Conservation (phyloP, 208 protist species). For the Wallacemonas collosoma region DNA sequence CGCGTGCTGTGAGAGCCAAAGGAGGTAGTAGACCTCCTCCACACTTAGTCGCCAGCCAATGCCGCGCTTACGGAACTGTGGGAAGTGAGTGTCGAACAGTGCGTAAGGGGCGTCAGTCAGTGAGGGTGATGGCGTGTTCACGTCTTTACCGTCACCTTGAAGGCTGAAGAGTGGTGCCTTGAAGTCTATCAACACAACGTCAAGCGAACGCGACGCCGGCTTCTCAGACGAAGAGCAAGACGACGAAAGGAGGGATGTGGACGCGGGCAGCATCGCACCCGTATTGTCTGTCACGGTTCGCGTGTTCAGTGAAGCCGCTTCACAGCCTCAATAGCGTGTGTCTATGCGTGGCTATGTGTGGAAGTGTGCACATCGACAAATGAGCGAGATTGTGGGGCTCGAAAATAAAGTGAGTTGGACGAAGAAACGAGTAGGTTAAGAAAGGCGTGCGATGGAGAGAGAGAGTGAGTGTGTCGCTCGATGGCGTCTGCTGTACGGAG, state of each 20-base stretch:
- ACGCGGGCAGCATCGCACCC: too few relatives aligned
- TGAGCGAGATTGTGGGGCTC: too few relatives aligned
- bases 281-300: too few relatives aligned
- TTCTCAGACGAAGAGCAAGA: neutral
- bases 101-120: neutral
- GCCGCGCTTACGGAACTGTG: constrained; percentile 52
- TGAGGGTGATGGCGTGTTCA: neutral
- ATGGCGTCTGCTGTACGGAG: too few relatives aligned
- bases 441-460: too few relatives aligned
- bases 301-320: too few relatives aligned
- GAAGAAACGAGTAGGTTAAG: neutral
- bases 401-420: neutral
- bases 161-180: constrained; percentile 26
- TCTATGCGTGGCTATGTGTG: neutral
- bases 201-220: neutral
- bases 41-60: constrained; percentile 44
- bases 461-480: too few relatives aligned
- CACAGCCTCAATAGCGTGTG: neutral
- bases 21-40: constrained; percentile 57
- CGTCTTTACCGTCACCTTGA: neutral
- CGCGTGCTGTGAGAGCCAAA: neutral
- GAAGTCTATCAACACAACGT: neutral
- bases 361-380: neutral
- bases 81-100: constrained; percentile 26
- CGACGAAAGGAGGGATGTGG: too few relatives aligned